A percentile compares a stretch with the other conserved stretches of the same genome.
phyloP scores from a whole-genome alignment of 176 grass and related monocot genomes.

The Stipa capillata region DNA sequence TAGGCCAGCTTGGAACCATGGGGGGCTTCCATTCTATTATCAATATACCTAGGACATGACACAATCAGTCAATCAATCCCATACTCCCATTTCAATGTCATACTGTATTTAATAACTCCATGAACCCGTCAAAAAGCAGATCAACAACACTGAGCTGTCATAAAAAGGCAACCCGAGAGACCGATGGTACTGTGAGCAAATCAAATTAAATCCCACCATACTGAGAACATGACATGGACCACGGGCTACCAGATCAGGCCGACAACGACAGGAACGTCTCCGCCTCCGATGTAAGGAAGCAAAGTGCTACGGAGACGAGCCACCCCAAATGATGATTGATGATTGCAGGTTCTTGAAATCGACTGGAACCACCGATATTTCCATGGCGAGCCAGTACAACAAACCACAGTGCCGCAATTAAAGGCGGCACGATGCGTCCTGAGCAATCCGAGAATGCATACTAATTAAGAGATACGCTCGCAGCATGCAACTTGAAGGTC shows the following conservation, averaged over 20 bases:
- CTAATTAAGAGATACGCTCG: neutral
- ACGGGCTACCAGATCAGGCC: slow-evolving; percentile 7
- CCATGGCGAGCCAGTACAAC: neutral
- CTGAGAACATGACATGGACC: neutral
- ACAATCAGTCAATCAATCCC: neutral
- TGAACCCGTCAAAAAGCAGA: slow-evolving; percentile 3
- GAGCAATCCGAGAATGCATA: neutral
- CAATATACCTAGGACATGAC: neutral
- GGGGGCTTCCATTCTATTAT: neutral
- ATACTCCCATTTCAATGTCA: neutral
- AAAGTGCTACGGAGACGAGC: neutral
- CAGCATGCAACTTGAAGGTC: slow-evolving; percentile 6
- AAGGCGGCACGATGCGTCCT: neutral
- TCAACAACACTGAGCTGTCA: neutral
- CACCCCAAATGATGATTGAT: neutral
- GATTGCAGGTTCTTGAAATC: slow-evolving; percentile 10
- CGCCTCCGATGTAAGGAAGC: neutral
- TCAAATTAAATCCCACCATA: slow-evolving; percentile 15
- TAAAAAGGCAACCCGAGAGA: neutral
- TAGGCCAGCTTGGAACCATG: neutral
- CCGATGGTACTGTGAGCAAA: neutral
- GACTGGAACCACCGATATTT: neutral
- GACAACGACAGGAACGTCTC: neutral
- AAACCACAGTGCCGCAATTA: neutral
- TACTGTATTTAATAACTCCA: neutral